Percentiles rank a stretch among this genome's conserved stretches.
phyloP scores from a whole-genome alignment of 192 early-diverging fungal species.

The Irineochytrium annulatum region DNA sequence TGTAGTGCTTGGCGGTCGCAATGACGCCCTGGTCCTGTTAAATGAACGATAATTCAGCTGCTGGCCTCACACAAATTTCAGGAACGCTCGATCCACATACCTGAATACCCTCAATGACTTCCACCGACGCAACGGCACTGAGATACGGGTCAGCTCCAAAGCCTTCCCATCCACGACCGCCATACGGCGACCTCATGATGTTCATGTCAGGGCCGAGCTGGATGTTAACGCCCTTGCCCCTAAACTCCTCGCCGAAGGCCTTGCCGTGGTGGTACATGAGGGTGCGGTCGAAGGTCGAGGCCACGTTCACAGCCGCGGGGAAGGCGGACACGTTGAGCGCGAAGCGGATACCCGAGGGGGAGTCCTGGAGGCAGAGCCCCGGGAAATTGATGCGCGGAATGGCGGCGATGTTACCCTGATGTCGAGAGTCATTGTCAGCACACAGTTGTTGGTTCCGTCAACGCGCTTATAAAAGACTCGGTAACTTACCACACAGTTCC shows the following conservation, averaged over 20 bases:
- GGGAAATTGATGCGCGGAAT: slow-evolving; percentile 32
- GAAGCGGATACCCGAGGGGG: slow-evolving; percentile 46
- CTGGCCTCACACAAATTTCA: no score
- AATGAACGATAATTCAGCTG: no score
- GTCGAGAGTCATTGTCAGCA: background rate
- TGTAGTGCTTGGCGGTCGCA: slow-evolving; percentile 27
- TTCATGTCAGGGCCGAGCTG: slow-evolving; percentile 46
- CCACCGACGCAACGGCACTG: slow-evolving; percentile 6
- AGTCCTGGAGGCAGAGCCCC: slow-evolving; percentile 55
- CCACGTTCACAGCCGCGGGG: slow-evolving; percentile 45
- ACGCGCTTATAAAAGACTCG: background rate
- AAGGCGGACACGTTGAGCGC: slow-evolving; percentile 40
- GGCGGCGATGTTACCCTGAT: slow-evolving; percentile 2
- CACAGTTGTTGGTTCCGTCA: background rate
- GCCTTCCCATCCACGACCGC: slow-evolving; percentile 37
- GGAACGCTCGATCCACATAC: no score
- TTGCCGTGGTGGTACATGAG: slow-evolving; percentile 44
- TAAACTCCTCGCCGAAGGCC: slow-evolving; percentile 51
- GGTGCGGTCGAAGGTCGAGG: slow-evolving; percentile 54
- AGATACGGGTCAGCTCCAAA: slow-evolving; percentile 26
- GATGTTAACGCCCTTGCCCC: slow-evolving; percentile 51
- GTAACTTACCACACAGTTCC: background rate
- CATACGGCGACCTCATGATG: slow-evolving; percentile 31
- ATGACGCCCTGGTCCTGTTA: slow-evolving; percentile 27
- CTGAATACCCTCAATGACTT: slow-evolving; percentile 16